phyloP scores from a whole-genome alignment of 257 asterid species.

The Coffea eugenioides region DNA sequence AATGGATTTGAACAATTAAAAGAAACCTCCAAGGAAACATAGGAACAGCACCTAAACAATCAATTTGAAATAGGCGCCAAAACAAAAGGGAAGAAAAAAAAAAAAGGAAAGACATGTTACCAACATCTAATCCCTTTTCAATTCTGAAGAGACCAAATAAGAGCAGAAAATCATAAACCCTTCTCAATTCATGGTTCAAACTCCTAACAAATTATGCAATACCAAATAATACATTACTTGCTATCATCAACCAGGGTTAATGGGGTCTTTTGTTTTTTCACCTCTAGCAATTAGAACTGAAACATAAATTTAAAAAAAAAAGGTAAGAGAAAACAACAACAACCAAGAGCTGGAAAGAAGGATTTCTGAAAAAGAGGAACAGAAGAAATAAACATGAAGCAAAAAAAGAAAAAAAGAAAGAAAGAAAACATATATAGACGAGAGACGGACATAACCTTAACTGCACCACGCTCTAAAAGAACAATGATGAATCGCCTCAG shows the following conservation, averaged over 20 bases:
- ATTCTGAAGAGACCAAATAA: background rate
- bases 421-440: slow-evolving; percentile 14
- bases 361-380: background rate
- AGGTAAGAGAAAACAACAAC: background rate
- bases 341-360: background rate
- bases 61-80: background rate
- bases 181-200: background rate
- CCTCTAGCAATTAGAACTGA: background rate
- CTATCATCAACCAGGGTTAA: background rate
- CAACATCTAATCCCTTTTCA: background rate
- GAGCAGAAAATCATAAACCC: background rate
- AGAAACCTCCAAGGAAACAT: background rate
- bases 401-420: background rate
- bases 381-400: background rate
- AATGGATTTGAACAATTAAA: background rate
- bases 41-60: background rate
- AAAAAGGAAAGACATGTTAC: background rate
- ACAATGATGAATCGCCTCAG: slow-evolving; percentile 94
- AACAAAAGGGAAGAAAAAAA: background rate
- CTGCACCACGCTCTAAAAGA: slow-evolving; percentile 85
- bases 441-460: slow-evolving; percentile 55
- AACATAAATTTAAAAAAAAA: background rate
- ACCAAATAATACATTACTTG: background rate
- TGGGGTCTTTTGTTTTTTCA: background rate
- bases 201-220: background rate